Conservation (phyloP, 1,284 basidiomycete genomes). For the Psilocybe mexicana region DNA sequence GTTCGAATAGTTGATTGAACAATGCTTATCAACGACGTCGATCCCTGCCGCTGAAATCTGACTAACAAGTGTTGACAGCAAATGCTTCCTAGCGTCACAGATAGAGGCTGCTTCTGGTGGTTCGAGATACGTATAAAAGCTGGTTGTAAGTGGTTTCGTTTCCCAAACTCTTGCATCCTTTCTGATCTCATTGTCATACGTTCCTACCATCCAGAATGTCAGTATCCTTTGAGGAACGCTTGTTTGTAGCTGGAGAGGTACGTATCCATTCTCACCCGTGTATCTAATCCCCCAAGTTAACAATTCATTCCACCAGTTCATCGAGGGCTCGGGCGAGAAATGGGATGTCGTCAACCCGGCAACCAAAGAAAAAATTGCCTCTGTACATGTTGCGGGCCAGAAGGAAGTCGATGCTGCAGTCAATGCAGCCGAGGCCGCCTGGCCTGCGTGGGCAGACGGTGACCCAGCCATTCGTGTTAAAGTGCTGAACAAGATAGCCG, state of each 20-base stretch:
- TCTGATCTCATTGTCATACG: no score
- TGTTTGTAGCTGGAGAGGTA: constrained; percentile 3
- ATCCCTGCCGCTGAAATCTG: no score
- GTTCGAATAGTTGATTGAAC: no score
- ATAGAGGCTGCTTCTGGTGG: no score
- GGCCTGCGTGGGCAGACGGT: neutral
- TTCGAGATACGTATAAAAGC: no score
- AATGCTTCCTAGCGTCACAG: no score
- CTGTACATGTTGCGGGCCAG: constrained; percentile 29
- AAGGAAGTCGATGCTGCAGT: constrained; percentile 77
- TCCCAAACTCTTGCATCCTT: no score
- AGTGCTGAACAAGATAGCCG: constrained; percentile 68
- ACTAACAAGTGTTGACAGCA: no score
- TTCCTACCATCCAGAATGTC: neutral
- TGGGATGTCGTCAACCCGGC: constrained; percentile 1
- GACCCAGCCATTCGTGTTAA: constrained; percentile 52
- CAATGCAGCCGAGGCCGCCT: constrained; percentile 62
- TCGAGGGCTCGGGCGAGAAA: neutral
- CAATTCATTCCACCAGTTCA: neutral
- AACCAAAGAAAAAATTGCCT: constrained; percentile 1
- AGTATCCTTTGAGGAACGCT: neutral
- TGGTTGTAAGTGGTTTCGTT: no score
- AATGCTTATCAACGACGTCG: no score
- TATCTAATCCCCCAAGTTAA: no score
- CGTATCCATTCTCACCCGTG: neutral